phyloP scores from a whole-genome alignment of 2,329 filamentous ascomycete species.

The Sarocladium oryzae region DNA sequence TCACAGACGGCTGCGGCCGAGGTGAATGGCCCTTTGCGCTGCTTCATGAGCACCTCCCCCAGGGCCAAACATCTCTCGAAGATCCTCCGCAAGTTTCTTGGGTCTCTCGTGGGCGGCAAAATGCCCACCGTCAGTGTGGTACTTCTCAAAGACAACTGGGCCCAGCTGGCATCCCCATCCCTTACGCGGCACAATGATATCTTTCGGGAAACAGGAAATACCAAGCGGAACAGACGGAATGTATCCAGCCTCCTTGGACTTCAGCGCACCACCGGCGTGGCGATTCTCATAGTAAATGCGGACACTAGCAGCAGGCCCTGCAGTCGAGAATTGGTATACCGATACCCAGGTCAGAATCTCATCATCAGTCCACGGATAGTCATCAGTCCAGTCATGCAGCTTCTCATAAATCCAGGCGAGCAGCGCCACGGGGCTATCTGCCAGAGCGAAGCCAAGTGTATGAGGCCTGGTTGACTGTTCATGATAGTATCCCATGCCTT shows the following conservation, averaged over 20 bases:
- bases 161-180: slow-evolving; percentile 34
- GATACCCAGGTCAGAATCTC: slow-evolving; percentile 67
- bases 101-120: slow-evolving; percentile 11
- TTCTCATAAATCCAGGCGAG: slow-evolving; percentile 81
- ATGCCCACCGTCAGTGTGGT: slow-evolving; percentile 8
- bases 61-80: slow-evolving; percentile 9
- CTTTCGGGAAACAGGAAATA: slow-evolving; percentile 47
- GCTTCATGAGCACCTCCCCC: slow-evolving; percentile 7
- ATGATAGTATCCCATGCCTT: slow-evolving; percentile 36
- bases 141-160: slow-evolving; percentile 7
- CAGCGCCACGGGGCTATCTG: slow-evolving; percentile 63
- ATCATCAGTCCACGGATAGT: slow-evolving; percentile 64
- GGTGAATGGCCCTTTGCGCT: neutral
- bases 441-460: slow-evolving; percentile 62
- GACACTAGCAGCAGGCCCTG: slow-evolving; percentile 58
- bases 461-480: slow-evolving; percentile 59
- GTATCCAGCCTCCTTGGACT: slow-evolving; percentile 16
- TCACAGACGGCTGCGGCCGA: too few relatives aligned
- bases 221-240: slow-evolving; percentile 30
- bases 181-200: slow-evolving; percentile 45
- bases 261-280: slow-evolving; percentile 28
- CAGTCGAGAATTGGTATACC: slow-evolving; percentile 62
- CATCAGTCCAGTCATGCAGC: slow-evolving; percentile 66
- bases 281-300: slow-evolving; percentile 65
- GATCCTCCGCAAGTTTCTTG: slow-evolving; percentile 6